Base-by-base conservation (phyloP, 371 early-diverging fungal genomes). In the Capniomyces stellatus region DNA sequence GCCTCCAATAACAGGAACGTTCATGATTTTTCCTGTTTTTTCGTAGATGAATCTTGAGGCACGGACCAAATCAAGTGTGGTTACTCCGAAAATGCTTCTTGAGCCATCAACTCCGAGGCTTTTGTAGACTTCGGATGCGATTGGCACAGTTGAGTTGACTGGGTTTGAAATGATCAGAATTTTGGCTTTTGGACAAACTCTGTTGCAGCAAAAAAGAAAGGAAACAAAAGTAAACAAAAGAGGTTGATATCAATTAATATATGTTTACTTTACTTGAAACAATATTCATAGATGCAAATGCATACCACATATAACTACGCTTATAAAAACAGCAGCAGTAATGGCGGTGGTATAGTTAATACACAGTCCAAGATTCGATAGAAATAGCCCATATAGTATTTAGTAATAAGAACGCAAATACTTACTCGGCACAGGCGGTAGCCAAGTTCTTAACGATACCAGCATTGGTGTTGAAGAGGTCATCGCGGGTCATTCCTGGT, bases 401-500 rank as follows among this genome's bases (percentile, higher is more conserved):
- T 10, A 15, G 15, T 8, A 10, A n/a, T n/a, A n/a, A n/a, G n/a
- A n/a, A n/a, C n/a, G n/a, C n/a, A n/a, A n/a, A n/a, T 15, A 51
- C 44, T 52, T 54, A 66, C 64, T 74, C 62, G 41, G 78, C 78
- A 64, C 74, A 75, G 53, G 77, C 85, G 43, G 67, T 62, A 56
- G 89, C 91, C 56, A 96, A 78, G 63, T 77, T 82, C 64, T 83
- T 82, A 63, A 94, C 93, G 64, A 94, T 95, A 54, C 86, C 80
- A 57, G 96, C 95, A 72, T 90, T 93, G 78, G 86, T 91, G 78
- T 91, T 92, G 84, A 96, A 96, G 59, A 96, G 75, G 67, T 96
- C 95, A 71, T 94, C 95, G 70, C 98, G 87, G 64, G 96, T 95
- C 98, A 98, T 98, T 58, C 95, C 96, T 58, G 97, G 98, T 84